Base-by-base conservation (phyloP, 306 rosid species). In the Lathyrus aphaca region DNA sequence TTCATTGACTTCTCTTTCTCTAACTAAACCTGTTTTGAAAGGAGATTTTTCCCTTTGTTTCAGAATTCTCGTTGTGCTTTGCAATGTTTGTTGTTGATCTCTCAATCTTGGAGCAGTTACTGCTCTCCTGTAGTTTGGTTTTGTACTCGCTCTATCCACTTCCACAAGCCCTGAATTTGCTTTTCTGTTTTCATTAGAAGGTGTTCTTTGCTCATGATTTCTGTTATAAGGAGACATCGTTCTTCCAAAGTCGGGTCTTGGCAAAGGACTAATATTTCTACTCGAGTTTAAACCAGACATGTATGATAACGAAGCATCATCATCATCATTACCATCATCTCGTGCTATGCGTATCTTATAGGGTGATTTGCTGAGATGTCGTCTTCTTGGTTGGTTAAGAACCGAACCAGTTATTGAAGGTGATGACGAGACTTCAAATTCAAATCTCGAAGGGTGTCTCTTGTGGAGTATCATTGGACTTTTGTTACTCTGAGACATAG, bases 1-100 rank as follows among this genome's bases (percentile, higher is more conserved):
- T 69, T 90, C 91, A 43, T 90, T 90, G 79, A 88, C 78, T 66
- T 90, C 90, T 43, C 90, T 89, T 59, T 90, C 90, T 43, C 89
- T 91, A 7, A 78, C 77, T 10, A 84, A 85, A 29, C 80, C 79
- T 9, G 71, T 64, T 49, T 66, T 86, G 48, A 49, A 49, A 38
- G 81, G 67, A 10, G 83, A 48, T 56, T 14, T 73, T 67, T 80
- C 83, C 50, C 67, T 66, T 30, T 62, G 85, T 65, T 66, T 81
- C 30, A 14, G 56, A 42, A 50, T 70, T 56, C 73, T 80, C 59
- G 64, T 81, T 8, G 71, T 66, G 62, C 50, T 85, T 12, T 68
- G 77, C 71, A 68, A 59, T 55, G 48, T 7, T 38, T 69, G 88
- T 5, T 62, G 50, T 5, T 39, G 68, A 37, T 73, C 85, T 72